Evolutionary conservation across 495 filamentous ascomycete genomes (phyloP).

Genomic region (Immersiella caudata): DNA sequence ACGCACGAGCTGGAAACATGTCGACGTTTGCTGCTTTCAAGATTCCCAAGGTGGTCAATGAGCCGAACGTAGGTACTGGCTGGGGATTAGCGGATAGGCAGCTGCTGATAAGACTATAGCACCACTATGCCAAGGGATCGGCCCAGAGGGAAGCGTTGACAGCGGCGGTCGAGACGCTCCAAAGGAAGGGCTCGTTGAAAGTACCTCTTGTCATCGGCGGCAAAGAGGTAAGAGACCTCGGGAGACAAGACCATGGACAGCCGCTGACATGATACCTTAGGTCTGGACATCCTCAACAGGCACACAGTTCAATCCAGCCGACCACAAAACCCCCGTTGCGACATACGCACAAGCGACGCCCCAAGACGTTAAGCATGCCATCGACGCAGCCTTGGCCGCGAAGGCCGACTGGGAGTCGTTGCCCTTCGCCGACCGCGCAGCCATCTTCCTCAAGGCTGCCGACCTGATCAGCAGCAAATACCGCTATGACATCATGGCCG

Average conservation of each 20-base stretch:
- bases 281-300: conserved; percentile 55
- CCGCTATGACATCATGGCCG: conserved; percentile 88
- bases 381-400: conserved; percentile 77
- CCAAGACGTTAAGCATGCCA: conserved; percentile 72
- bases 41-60: conserved; percentile 83
- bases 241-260: background rate
- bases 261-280: conserved; percentile 33
- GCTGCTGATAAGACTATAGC: conserved; percentile 49
- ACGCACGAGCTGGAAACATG: conserved; percentile 23
- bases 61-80: conserved; percentile 76
- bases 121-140: conserved; percentile 83
- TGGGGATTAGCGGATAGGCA: background rate
- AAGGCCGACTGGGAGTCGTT: conserved; percentile 79
- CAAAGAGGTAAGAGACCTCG: conserved; percentile 60
- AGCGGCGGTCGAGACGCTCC: conserved; percentile 64
- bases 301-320: conserved; percentile 73
- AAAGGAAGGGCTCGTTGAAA: conserved; percentile 62
- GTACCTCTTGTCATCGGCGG: conserved; percentile 81
- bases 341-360: conserved; percentile 75
- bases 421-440: conserved; percentile 87
- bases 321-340: conserved; percentile 71
- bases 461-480: conserved; percentile 88
- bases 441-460: conserved; percentile 90
- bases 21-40: conserved; percentile 74
- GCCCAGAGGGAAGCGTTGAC: conserved; percentile 73